phyloP scores from a whole-genome alignment of 75 land plant genomes.

The Cupressus sempervirens region DNA sequence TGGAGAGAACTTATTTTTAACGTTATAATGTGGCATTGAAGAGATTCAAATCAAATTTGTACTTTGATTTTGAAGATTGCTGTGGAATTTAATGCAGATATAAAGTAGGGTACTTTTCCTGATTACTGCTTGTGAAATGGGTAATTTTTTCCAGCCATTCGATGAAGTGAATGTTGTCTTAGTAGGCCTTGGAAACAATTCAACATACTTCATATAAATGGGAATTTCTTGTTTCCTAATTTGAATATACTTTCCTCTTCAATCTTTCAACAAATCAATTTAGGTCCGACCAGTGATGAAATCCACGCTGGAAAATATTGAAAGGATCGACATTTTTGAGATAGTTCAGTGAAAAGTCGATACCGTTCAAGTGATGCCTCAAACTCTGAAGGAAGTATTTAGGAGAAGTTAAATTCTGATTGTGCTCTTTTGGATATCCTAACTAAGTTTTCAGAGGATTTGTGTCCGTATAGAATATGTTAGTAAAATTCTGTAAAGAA shows the following conservation, averaged over 20 bases:
- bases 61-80: neutral
- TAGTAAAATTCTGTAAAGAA: neutral
- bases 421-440: neutral
- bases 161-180: neutral
- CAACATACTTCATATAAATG: neutral
- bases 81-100: neutral
- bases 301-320: neutral
- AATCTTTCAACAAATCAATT: neutral
- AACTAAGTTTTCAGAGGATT: neutral
- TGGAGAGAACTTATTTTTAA: neutral
- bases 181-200: neutral
- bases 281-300: neutral
- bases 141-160: neutral
- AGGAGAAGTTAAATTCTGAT: neutral
- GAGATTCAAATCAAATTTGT: neutral
- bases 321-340: neutral
- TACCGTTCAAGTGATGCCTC: neutral
- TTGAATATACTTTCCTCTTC: neutral
- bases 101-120: neutral
- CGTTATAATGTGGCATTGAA: too few species aligned
- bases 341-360: neutral
- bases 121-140: neutral
- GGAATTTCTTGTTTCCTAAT: neutral
- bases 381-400: neutral
- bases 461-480: neutral